Conservation (phyloP, 2,329 filamentous ascomycete species). For the Talaromyces sp. region DNA sequence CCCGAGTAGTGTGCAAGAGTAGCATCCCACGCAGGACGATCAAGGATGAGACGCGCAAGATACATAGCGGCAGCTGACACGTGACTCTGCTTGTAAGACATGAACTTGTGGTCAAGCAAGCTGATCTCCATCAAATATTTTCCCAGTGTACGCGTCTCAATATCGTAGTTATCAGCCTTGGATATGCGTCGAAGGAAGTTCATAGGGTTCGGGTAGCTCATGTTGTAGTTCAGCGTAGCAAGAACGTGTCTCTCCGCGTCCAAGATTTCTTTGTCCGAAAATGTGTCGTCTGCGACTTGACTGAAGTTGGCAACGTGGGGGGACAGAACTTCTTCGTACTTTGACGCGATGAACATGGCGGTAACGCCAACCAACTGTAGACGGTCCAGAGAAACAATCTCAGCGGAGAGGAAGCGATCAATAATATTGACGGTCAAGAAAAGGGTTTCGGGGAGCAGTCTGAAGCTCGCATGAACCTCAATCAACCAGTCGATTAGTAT, state of each 20-base stretch:
- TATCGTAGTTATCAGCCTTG: conserved; percentile 99
- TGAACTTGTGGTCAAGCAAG: conserved; percentile 89
- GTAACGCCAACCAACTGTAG: conserved; percentile 96
- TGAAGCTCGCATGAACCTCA: conserved; percentile 95
- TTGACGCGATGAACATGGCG: conserved; percentile 98
- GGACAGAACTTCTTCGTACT: conserved; percentile 96
- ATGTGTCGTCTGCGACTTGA: conserved; percentile 93
- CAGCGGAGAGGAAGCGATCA: conserved; percentile 91
- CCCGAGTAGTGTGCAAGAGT: conserved; percentile 87
- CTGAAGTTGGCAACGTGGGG: conserved; percentile 96
- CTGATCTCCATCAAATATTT: conserved; percentile 99
- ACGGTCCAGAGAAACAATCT: conserved; percentile 92
- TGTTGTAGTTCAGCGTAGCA: conserved; percentile 85
- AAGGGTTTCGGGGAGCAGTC: conserved; percentile 88
- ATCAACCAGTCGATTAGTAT: conserved; percentile 98
- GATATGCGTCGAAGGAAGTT: conserved; percentile 98
- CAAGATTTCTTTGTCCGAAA: conserved; percentile 89
- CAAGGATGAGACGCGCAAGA: conserved; percentile 80
- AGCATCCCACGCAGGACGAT: conserved; percentile 85
- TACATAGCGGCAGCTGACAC: conserved; percentile 94
- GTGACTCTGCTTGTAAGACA: conserved; percentile 82
- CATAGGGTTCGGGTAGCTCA: conserved; percentile 99
- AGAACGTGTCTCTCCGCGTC: conserved; percentile 96
- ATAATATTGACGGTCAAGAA: conserved; percentile 98
- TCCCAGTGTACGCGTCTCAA: conserved; percentile 91